Percentiles rank a stretch among this genome's conserved stretches.
These are phyloP conservation scores for Pseudocercospora pini-densiflorae DNA, from an alignment of 2,329 filamentous ascomycete species.

Conservation along the genomic window DNA sequence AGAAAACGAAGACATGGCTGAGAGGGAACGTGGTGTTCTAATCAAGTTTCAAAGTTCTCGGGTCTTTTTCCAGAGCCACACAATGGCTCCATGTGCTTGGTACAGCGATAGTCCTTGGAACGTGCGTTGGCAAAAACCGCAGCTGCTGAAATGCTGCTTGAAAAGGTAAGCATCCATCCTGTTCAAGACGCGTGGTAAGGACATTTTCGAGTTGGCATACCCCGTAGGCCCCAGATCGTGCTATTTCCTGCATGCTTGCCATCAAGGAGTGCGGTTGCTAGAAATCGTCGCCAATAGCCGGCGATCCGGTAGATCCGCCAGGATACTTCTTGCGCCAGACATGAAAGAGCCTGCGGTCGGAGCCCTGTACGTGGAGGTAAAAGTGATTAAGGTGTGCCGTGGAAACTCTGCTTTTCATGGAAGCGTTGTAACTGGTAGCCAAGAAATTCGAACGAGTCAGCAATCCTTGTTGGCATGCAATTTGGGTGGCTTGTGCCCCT, in stretches of 20 bases:
- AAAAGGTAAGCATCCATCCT: not conserved
- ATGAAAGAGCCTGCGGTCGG: not conserved
- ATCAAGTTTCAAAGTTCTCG: not conserved
- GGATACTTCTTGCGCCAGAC: not conserved
- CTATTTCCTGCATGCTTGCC: not conserved
- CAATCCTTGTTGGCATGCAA: not conserved
- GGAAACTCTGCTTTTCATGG: not conserved
- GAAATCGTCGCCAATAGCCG: not conserved
- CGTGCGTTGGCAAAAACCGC: not conserved
- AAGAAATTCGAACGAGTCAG: not conserved
- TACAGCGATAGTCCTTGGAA: not conserved
- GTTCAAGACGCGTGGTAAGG: not conserved
- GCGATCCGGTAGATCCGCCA: not conserved
- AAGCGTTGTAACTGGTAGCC: not conserved
- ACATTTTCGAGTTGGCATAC: not conserved
- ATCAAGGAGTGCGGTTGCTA: not conserved
- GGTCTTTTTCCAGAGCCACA: not conserved
- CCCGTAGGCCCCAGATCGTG: not conserved
- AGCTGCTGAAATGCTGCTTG: not conserved
- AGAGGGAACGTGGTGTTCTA: not conserved
- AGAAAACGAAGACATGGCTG: constrained; percentile 6
- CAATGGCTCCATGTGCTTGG: not conserved
- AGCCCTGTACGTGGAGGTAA: not conserved
- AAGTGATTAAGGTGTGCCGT: not conserved
- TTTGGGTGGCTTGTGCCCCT: not conserved